These are phyloP conservation scores for Collybiopsis confluens DNA, from an alignment of 768 basidiomycete species.

Conservation along the genomic window DNA sequence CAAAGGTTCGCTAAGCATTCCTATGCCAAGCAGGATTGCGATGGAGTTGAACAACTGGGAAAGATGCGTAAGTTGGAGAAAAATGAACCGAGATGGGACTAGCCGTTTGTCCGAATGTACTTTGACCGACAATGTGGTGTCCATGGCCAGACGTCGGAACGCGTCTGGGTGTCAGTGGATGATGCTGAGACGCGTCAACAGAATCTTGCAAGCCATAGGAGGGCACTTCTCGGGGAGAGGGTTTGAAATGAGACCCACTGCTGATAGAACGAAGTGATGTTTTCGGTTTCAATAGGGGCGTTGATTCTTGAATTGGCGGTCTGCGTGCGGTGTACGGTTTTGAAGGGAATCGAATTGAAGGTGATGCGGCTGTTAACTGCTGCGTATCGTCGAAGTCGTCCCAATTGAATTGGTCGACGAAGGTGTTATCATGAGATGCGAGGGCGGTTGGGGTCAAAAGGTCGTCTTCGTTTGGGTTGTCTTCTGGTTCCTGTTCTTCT, in stretches of 20 bases:
- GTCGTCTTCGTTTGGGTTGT: constrained; percentile 13
- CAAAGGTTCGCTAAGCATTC: constrained; percentile 84
- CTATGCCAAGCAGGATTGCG: constrained; percentile 83
- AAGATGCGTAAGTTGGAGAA: not conserved
- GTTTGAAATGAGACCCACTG: constrained; percentile 1
- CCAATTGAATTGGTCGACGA: constrained; percentile 18
- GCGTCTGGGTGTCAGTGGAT: constrained; percentile 17
- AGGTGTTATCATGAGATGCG: constrained; percentile 9
- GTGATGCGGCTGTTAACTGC: constrained; percentile 1
- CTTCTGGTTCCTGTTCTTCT: constrained; percentile 20
- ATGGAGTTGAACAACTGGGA: constrained; percentile 85
- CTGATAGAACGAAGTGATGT: constrained; percentile 27
- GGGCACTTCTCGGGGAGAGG: constrained; percentile 5
- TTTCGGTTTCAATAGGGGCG: constrained; percentile 37
- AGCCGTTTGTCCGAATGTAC: constrained; percentile 73
- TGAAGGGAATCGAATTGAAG: constrained; percentile 3
- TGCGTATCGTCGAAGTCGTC: constrained; percentile 16
- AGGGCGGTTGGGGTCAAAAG: constrained; percentile 3
- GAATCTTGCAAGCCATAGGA: constrained; percentile 1
- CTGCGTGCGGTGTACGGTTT: constrained; percentile 17
- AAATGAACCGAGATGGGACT: constrained; percentile 14
- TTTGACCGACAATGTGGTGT: constrained; percentile 46
- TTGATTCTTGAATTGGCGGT: constrained; percentile 18
- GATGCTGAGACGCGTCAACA: constrained; percentile 9
- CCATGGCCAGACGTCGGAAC: constrained; percentile 27